These are phyloP conservation scores for Kalanchoe fedtschenkoi DNA, from an alignment of 164 flowering plant species.

Conservation along the genomic window DNA sequence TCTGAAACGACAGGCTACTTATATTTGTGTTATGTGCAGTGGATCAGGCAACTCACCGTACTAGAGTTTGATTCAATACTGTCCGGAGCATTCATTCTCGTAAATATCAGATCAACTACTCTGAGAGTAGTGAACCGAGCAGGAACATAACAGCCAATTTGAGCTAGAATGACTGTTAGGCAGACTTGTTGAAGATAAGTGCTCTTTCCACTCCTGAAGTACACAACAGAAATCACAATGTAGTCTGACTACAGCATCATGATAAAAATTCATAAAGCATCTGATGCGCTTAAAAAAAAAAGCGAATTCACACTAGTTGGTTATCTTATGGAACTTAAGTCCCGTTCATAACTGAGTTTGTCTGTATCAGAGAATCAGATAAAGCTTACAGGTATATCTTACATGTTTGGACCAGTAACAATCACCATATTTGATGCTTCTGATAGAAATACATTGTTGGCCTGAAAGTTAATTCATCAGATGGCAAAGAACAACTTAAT, in stretches of 20 bases:
- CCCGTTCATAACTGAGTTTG: neutral
- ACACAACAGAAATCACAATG: conserved; percentile 4
- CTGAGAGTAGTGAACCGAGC: conserved; percentile 74
- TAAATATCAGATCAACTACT: conserved; percentile 88
- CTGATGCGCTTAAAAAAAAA: neutral
- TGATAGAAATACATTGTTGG: conserved; percentile 84
- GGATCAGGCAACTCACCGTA: conserved; percentile 41
- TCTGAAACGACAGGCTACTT: neutral
- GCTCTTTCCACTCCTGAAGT: conserved; percentile 94
- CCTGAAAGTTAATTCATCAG: conserved; percentile 34
- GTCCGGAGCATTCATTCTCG: conserved; percentile 90
- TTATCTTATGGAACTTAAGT: neutral
- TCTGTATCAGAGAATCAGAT: neutral
- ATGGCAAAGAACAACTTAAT: neutral
- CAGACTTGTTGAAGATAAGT: conserved; percentile 98
- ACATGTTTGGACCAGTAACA: conserved; percentile 98
- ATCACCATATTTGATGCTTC: conserved; percentile 92
- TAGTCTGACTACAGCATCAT: conserved; percentile 2
- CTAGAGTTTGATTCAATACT: conserved; percentile 95
- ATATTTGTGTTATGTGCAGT: neutral
- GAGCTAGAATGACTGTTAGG: conserved; percentile 87
- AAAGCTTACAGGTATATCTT: conserved; percentile 16
- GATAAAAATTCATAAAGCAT: neutral
- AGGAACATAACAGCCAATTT: conserved; percentile 96
- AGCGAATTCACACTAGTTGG: neutral